Evolutionary conservation across 305 asterid genomes (phyloP), one percentile per base, ranked within the genome.

Genomic region (Fraxinus xanthoxyloides): DNA sequence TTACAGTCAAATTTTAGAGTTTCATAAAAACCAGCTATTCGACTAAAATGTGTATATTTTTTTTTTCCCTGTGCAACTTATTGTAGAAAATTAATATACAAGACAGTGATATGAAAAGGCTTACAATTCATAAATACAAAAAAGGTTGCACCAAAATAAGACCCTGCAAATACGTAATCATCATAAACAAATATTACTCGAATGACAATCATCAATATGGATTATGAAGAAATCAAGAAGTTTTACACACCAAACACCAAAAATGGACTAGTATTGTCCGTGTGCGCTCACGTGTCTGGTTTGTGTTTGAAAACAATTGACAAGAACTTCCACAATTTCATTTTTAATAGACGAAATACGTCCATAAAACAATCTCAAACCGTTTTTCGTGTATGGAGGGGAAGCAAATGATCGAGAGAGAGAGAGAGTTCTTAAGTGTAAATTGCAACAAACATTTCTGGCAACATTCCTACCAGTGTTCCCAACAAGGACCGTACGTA

Each of bases 401-500:
- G 48, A 4, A 76, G 65, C 65, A 43, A 19, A 30, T 51, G 79
- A 65, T 24, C 32, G 67, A 65, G 56, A 67, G 77, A 67, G 19
- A 30, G 77, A 36, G 38, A 7, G 82, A 82, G 83, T 72, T 19
- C 92, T 90, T 78, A 93, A 93, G 97, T 92, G 90, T 93, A 93
- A 77, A 93, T 86, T 67, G 95, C 91, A 51, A 92, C 92, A 85
- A 93, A 87, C 79, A 93, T 84, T 84, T 92, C 97, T 23, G 97
- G 97, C 70, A 86, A 85, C 86, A 93, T 90, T 54, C 97, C 97
- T 0, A 87, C 84, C 34, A 91, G 85, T 19, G 94, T 85, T 80
- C 97, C 97, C 78, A 90, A 65, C 81, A 93, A 85, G 81, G 97
- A 75, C 81, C 80, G 54, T 89, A 92, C 79, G 86, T 88, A 85